phyloP scores from a whole-genome alignment of 1,139 yeast species.

The Candida sojae region DNA sequence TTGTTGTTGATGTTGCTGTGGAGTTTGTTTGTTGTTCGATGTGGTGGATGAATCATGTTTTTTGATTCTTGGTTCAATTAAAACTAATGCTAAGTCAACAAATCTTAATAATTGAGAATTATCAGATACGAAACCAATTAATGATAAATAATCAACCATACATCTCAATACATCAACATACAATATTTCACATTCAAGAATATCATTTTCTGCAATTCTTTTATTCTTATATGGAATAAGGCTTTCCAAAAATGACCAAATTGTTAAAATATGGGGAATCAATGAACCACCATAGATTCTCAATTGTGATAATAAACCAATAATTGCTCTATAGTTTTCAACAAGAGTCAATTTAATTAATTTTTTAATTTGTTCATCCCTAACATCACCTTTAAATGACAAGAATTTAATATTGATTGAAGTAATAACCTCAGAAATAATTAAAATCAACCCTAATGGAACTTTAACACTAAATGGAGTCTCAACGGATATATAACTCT shows the following conservation, averaged over 20 bases:
- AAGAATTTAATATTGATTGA: conserved; percentile 56
- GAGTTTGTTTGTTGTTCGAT: background rate
- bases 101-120: conserved; percentile 41
- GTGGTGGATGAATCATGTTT: background rate
- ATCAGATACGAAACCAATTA: conserved; percentile 38
- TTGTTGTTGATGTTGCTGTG: conserved; percentile 1
- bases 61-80: conserved; percentile 42
- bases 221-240: conserved; percentile 51
- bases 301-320: conserved; percentile 41
- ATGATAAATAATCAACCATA: conserved; percentile 27
- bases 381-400: conserved; percentile 57
- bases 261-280: conserved; percentile 48
- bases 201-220: conserved; percentile 30
- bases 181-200: conserved; percentile 34
- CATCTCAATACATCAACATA: conserved; percentile 30
- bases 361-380: conserved; percentile 48
- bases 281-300: conserved; percentile 47
- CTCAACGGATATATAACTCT: conserved; percentile 44
- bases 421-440: conserved; percentile 50
- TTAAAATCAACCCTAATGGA: conserved; percentile 60
- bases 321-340: conserved; percentile 45
- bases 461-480: conserved; percentile 49
- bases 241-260: conserved; percentile 55
- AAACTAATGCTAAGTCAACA: conserved; percentile 46
- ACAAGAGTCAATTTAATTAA: conserved; percentile 43